Percentiles rank a stretch among this genome's conserved stretches.
phyloP scores from a whole-genome alignment of 495 filamentous ascomycete genomes.

The Parachaetomium inaequale region DNA sequence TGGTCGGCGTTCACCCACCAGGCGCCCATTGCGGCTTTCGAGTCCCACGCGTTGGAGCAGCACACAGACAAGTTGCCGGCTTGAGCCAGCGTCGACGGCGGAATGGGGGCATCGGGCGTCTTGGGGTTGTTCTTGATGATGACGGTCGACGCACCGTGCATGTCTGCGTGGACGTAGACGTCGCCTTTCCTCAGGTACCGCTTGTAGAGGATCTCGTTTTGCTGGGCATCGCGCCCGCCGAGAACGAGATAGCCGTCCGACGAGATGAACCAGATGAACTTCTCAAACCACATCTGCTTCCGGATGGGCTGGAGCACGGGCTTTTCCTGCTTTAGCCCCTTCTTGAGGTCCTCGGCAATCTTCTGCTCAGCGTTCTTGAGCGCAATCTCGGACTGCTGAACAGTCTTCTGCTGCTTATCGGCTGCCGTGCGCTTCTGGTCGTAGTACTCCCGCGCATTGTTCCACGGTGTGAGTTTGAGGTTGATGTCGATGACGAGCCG shows the following conservation, averaged over 20 bases:
- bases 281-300: slow-evolving; percentile 90
- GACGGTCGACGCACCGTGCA: slow-evolving; percentile 76
- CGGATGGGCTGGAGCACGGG: slow-evolving; percentile 77
- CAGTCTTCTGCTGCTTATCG: slow-evolving; percentile 80
- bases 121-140: slow-evolving; percentile 80
- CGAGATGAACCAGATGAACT: slow-evolving; percentile 90
- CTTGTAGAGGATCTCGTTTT: slow-evolving; percentile 86
- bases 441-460: slow-evolving; percentile 89
- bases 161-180: slow-evolving; percentile 85
- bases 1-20: slow-evolving; percentile 91
- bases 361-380: slow-evolving; percentile 88
- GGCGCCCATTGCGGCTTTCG: slow-evolving; percentile 88
- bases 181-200: slow-evolving; percentile 83
- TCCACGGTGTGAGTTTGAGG: slow-evolving; percentile 74
- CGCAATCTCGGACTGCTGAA: slow-evolving; percentile 76
- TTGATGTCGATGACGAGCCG: slow-evolving; percentile 76
- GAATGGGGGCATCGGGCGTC: slow-evolving; percentile 75
- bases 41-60: slow-evolving; percentile 88
- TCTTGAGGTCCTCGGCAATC: slow-evolving; percentile 77
- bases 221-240: slow-evolving; percentile 79
- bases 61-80: slow-evolving; percentile 80
- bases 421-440: slow-evolving; percentile 79
- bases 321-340: slow-evolving; percentile 87
- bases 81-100: slow-evolving; percentile 86
- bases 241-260: slow-evolving; percentile 94